These are phyloP conservation scores for Hippophae rhamnoides DNA, from an alignment of 306 rosid species.

Conservation along the genomic window DNA sequence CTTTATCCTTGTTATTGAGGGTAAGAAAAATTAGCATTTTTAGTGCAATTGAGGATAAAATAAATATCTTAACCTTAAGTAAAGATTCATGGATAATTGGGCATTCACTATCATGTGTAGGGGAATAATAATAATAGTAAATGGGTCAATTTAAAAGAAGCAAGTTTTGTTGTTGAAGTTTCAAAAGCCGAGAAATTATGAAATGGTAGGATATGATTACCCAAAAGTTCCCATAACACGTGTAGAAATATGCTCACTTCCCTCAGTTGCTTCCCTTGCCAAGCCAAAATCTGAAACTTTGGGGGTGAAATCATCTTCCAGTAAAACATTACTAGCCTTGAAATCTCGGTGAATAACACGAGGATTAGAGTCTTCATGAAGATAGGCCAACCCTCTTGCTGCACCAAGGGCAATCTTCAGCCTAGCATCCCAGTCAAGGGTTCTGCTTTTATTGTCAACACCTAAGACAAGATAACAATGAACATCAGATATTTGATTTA, in stretches of 20 bases:
- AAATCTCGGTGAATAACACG: constrained; percentile 94
- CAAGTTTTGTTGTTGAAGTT: too few species aligned
- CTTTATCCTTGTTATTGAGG: too few species aligned
- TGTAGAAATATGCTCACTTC: constrained; percentile 75
- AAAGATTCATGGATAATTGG: too few species aligned
- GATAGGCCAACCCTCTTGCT: constrained; percentile 96
- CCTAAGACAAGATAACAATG: constrained; percentile 38
- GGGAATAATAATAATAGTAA: too few species aligned
- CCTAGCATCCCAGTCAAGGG: constrained; percentile 93
- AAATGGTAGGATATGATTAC: constrained; percentile 25
- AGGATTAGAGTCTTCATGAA: constrained; percentile 94
- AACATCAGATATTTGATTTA: constrained; percentile 14
- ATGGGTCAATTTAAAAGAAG: too few species aligned
- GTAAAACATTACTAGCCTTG: constrained; percentile 80
- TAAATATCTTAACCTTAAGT: too few species aligned
- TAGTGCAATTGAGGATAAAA: too few species aligned
- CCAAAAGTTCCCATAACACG: constrained; percentile 98
- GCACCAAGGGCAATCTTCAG: constrained; percentile 90
- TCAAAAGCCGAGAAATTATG: not conserved
- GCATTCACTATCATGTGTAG: too few species aligned
- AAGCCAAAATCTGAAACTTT: constrained; percentile 96
- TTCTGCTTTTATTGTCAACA: constrained; percentile 52
- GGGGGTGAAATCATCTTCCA: constrained; percentile 89
- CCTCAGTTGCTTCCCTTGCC: constrained; percentile 97
- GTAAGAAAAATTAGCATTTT: too few species aligned